phyloP scores from a whole-genome alignment of 2,329 filamentous ascomycete genomes.

The Immersiporthe knoxdaviesiana region DNA sequence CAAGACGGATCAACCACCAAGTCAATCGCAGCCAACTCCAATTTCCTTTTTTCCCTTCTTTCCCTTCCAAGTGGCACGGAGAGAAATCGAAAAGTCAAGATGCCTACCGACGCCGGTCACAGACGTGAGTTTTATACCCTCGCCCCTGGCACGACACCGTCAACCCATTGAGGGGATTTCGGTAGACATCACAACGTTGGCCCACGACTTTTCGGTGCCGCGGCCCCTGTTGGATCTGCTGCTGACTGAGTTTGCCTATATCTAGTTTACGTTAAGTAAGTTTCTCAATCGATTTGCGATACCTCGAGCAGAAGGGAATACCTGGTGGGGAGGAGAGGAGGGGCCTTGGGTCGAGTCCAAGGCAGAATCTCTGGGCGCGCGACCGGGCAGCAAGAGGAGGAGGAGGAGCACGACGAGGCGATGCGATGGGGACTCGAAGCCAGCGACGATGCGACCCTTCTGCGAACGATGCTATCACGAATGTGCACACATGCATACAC shows the following conservation, averaged over 20 bases:
- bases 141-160: not conserved
- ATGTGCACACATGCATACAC: conserved; percentile 30
- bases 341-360: conserved; percentile 14
- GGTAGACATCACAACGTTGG: not conserved
- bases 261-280: conserved; percentile 89
- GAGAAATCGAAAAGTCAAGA: conserved; percentile 59
- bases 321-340: conserved; percentile 26
- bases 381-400: conserved; percentile 14
- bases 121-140: conserved; percentile 68
- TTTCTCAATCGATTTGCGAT: conserved; percentile 40
- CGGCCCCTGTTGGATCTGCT: conserved; percentile 30
- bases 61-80: conserved; percentile 40
- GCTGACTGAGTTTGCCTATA: conserved; percentile 43
- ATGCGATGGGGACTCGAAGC: conserved; percentile 21
- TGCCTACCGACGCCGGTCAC: conserved; percentile 88
- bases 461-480: conserved; percentile 21
- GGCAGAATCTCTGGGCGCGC: not conserved
- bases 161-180: conserved; percentile 7
- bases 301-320: conserved; percentile 5
- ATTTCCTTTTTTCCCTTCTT: conserved; percentile 51
- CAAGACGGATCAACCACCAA: conserved; percentile 34
- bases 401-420: not conserved
- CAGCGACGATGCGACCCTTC: conserved; percentile 33
- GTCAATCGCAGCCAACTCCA: conserved; percentile 41
- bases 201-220: conserved; percentile 37